Evolutionary conservation across 768 basidiomycete species (phyloP).

Genomic region (Phallus indusiatus): DNA sequence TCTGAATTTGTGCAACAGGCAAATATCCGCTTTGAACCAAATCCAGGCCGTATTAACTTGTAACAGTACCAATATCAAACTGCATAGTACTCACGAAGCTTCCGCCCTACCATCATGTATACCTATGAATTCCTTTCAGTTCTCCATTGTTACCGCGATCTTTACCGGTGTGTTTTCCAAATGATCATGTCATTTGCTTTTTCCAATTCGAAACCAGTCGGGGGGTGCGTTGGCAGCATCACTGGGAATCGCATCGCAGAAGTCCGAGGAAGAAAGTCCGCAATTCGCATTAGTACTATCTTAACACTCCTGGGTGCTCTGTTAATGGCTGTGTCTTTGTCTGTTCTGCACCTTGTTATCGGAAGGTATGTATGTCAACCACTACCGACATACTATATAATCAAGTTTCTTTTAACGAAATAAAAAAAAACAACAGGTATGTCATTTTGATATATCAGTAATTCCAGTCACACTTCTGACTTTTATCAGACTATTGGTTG

Average conservation of each 20-base stretch:
- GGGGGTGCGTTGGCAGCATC: conserved; percentile 75
- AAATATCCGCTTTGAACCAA: conserved; percentile 87
- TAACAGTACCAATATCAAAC: conserved; percentile 18
- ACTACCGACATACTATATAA: neutral
- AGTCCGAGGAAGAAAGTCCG: conserved; percentile 58
- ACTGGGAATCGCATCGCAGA: conserved; percentile 62
- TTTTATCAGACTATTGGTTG: conserved; percentile 45
- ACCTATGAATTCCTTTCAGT: conserved; percentile 63
- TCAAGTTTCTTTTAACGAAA: no score
- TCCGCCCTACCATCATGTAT: conserved; percentile 63
- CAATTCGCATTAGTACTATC: conserved; percentile 48
- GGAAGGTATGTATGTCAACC: conserved; percentile 44
- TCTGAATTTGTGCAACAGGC: conserved; percentile 40
- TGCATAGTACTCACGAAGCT: conserved; percentile 11
- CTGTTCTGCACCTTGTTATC: conserved; percentile 43
- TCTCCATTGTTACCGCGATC: conserved; percentile 75
- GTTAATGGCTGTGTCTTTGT: conserved; percentile 57
- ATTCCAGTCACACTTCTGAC: neutral
- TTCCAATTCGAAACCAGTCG: conserved; percentile 28
- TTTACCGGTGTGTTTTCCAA: conserved; percentile 43
- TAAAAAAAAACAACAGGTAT: no score
- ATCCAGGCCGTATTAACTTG: conserved; percentile 75
- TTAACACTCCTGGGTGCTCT: conserved; percentile 49
- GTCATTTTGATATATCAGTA: no score
- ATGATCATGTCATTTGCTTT: neutral